Conservation (phyloP, 306 rosid genomes). For the Hippophae gyantsensis region DNA sequence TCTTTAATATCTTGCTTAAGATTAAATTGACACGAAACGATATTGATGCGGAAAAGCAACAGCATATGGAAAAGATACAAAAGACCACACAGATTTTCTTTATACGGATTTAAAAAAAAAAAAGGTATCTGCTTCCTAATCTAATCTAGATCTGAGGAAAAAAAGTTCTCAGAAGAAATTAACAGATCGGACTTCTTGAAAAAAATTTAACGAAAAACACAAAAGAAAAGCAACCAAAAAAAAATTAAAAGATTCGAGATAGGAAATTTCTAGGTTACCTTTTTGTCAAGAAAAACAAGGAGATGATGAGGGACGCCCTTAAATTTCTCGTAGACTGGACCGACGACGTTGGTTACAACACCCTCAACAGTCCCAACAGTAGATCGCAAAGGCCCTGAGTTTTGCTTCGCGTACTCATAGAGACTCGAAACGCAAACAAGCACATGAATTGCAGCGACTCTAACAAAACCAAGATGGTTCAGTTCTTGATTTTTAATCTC, state of each 20-base stretch:
- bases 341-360: slow-evolving; percentile 40
- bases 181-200: background rate
- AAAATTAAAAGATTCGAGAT: too few relatives aligned
- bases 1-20: too few relatives aligned
- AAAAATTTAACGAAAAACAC: background rate
- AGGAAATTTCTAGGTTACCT: slow-evolving; percentile 29
- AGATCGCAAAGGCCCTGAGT: slow-evolving; percentile 65
- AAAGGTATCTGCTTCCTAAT: too few relatives aligned
- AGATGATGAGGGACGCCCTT: slow-evolving; percentile 49
- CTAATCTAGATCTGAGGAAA: too few relatives aligned
- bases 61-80: too few relatives aligned
- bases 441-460: slow-evolving; percentile 43
- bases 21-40: too few relatives aligned
- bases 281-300: slow-evolving; percentile 49
- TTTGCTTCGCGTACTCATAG: slow-evolving; percentile 59
- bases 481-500: slow-evolving; percentile 36
- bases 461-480: slow-evolving; percentile 54
- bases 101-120: too few relatives aligned
- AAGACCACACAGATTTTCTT: too few relatives aligned
- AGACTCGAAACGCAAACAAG: slow-evolving; percentile 37
- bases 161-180: background rate
- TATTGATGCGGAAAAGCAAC: too few relatives aligned
- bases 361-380: slow-evolving; percentile 50
- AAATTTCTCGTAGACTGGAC: slow-evolving; percentile 54
- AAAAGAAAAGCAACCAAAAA: background rate